phyloP scores from a whole-genome alignment of 257 asterid genomes.

The Solanum okadae region DNA sequence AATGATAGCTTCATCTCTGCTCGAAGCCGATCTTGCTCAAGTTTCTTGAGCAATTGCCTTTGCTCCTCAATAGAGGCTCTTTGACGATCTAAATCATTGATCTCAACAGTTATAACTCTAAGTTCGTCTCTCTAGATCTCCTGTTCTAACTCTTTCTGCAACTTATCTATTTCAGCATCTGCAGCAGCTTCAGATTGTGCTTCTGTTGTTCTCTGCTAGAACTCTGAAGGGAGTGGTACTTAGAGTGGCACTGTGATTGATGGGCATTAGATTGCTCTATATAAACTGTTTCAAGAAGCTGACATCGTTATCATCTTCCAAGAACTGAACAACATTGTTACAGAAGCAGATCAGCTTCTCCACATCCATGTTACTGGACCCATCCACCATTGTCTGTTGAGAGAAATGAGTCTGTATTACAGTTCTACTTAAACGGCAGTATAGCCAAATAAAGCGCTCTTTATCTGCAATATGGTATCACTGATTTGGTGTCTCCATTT shows the following conservation, averaged over 20 bases:
- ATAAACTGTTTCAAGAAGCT: constrained; percentile 30
- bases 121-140: constrained; percentile 52
- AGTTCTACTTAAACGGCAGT: background rate
- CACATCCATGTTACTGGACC: background rate
- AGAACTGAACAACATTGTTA: constrained; percentile 33
- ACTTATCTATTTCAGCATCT: constrained; percentile 40
- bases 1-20: constrained; percentile 70
- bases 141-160: constrained; percentile 57
- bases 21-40: constrained; percentile 43
- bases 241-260: constrained; percentile 36
- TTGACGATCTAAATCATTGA: constrained; percentile 42
- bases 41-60: constrained; percentile 37
- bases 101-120: constrained; percentile 36
- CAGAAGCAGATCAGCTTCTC: background rate
- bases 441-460: background rate
- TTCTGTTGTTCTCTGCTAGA: constrained; percentile 39
- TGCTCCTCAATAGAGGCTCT: constrained; percentile 41
- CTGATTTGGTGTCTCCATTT: background rate
- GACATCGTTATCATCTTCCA: constrained; percentile 39
- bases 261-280: constrained; percentile 30
- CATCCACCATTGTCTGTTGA: background rate
- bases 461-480: background rate
- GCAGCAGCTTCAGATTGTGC: constrained; percentile 37
- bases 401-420: background rate
- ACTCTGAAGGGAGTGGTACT: constrained; percentile 21